Conservation (phyloP, 2,329 filamentous ascomycete species). For the Colletotrichum agaves region DNA sequence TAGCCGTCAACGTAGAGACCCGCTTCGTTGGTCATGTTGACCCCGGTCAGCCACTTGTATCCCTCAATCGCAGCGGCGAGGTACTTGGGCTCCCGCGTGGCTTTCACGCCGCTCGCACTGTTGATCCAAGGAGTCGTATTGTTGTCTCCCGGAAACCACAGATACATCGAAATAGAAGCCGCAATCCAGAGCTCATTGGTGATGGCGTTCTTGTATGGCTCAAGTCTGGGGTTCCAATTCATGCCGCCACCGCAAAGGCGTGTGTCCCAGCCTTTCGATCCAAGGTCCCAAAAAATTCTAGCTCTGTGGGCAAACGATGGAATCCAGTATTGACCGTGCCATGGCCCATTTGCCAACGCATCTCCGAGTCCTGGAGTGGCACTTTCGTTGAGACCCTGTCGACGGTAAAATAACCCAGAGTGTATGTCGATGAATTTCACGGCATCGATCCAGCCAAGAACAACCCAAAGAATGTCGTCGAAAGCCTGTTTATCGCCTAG, state of each 20-base stretch:
- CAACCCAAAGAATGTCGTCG: conserved; percentile 96
- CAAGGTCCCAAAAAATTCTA: conserved; percentile 86
- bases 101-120: conserved; percentile 35
- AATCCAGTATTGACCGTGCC: conserved; percentile 82
- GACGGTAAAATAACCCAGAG: conserved; percentile 68
- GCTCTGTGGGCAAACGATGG: conserved; percentile 84
- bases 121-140: conserved; percentile 75
- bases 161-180: conserved; percentile 88
- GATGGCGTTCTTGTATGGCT: conserved; percentile 95
- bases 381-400: conserved; percentile 40
- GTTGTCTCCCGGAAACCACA: conserved; percentile 84
- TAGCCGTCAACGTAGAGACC: conserved; percentile 90
- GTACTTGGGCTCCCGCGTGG: conserved; percentile 68
- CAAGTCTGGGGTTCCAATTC: conserved; percentile 84
- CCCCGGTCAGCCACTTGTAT: conserved; percentile 82
- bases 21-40: conserved; percentile 81
- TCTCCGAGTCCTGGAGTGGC: conserved; percentile 40
- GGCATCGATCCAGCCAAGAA: conserved; percentile 88
- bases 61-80: conserved; percentile 79
- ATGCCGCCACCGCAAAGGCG: conserved; percentile 87
- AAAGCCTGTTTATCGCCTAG: conserved; percentile 69
- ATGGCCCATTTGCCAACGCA: conserved; percentile 59
- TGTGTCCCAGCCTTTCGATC: conserved; percentile 82
- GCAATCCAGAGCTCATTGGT: conserved; percentile 92
- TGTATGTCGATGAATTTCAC: conserved; percentile 82